These are phyloP conservation scores for Voacanga thouarsii DNA, from an alignment of 257 asterid species.

Conservation along the genomic window DNA sequence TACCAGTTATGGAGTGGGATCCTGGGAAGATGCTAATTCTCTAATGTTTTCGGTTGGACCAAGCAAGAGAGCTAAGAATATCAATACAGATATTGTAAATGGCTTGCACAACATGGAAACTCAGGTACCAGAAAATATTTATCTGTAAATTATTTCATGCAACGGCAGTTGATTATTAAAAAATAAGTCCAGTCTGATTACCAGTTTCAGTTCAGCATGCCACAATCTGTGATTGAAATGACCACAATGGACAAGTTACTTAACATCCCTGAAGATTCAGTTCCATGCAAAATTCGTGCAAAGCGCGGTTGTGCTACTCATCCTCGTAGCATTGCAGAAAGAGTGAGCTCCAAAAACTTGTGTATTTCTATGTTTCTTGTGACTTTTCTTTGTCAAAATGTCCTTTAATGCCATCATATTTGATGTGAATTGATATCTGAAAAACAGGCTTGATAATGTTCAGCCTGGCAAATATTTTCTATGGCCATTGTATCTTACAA, in stretches of 20 bases:
- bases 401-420: too few species aligned
- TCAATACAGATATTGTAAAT: conserved; percentile 20
- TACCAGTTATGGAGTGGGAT: conserved; percentile 38
- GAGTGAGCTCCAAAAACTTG: conserved; percentile 35
- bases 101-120: conserved; percentile 42
- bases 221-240: conserved; percentile 59
- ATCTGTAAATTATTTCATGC: too few species aligned
- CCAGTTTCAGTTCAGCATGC: conserved; percentile 74
- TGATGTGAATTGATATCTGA: too few species aligned
- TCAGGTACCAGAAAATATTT: conserved; percentile 44
- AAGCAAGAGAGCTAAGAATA: conserved; percentile 35
- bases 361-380: not conserved
- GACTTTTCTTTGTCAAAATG: too few species aligned
- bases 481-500: too few species aligned
- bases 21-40: conserved; percentile 57
- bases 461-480: too few species aligned
- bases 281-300: conserved; percentile 87
- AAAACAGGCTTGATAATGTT: too few species aligned
- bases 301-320: conserved; percentile 94
- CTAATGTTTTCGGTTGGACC: conserved; percentile 53
- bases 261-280: conserved; percentile 75
- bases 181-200: not conserved
- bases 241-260: conserved; percentile 63
- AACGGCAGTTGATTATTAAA: not conserved
- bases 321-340: conserved; percentile 95